A percentile compares a stretch with the other conserved stretches of the same genome.
phyloP scores from a whole-genome alignment of 2,329 filamentous ascomycete species.

The Colletotrichum orbiculare region DNA sequence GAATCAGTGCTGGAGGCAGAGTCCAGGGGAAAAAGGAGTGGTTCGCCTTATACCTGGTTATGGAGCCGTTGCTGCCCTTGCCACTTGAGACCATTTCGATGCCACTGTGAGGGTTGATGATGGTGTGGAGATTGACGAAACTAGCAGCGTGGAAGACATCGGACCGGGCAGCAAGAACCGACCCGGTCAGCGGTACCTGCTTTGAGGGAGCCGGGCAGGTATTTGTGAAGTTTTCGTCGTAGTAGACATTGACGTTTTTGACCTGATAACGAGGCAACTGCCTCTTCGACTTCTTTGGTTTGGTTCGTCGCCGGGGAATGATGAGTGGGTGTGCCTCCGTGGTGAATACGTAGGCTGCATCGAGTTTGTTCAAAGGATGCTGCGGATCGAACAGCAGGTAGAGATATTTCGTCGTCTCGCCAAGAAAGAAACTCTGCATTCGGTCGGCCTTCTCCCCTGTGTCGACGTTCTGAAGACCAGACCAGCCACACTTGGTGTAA shows the following conservation, averaged over 20 bases:
- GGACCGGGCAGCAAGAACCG: slow-evolving; percentile 79
- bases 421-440: slow-evolving; percentile 99
- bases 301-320: slow-evolving; percentile 67
- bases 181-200: slow-evolving; percentile 75
- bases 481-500: slow-evolving; percentile 93
- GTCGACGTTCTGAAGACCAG: slow-evolving; percentile 84
- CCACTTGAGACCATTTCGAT: slow-evolving; percentile 48
- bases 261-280: slow-evolving; percentile 27
- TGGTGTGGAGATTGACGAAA: slow-evolving; percentile 82
- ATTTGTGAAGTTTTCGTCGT: slow-evolving; percentile 61
- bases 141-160: slow-evolving; percentile 92
- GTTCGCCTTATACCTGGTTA: slow-evolving; percentile 68
- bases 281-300: slow-evolving; percentile 40
- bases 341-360: slow-evolving; percentile 91
- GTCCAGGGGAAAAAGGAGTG: slow-evolving; percentile 96
- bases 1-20: slow-evolving; percentile 79
- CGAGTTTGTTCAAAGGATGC: slow-evolving; percentile 88
- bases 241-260: slow-evolving; percentile 48
- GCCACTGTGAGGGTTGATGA: slow-evolving; percentile 71
- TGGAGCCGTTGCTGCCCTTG: slow-evolving; percentile 54
- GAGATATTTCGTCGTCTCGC: slow-evolving; percentile 95
- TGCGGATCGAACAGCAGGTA: slow-evolving; percentile 88
- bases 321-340: slow-evolving; percentile 96
- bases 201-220: slow-evolving; percentile 74
- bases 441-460: slow-evolving; percentile 89